phyloP scores from a whole-genome alignment of 176 grass and related monocot genomes.

The Hyparrhenia diplandra region DNA sequence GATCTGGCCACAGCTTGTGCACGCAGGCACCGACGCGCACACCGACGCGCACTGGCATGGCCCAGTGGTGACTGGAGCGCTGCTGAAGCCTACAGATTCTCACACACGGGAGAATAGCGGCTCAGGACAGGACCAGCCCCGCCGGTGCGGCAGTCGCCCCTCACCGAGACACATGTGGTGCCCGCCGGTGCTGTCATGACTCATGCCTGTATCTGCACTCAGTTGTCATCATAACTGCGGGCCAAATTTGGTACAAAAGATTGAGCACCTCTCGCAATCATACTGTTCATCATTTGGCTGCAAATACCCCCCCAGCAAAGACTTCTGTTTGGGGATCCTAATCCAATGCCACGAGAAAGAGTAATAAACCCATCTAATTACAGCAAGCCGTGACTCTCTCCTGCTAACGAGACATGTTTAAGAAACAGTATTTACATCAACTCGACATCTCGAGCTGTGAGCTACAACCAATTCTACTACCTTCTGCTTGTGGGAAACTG shows the following conservation, averaged over 20 bases:
- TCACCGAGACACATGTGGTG: background rate
- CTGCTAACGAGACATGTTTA: background rate
- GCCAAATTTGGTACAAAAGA: background rate
- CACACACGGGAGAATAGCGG: background rate
- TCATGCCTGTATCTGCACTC: background rate
- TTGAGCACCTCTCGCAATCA: background rate
- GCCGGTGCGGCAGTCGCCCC: background rate
- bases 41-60: conserved; percentile 28
- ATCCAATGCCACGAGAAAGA: background rate
- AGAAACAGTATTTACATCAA: conserved; percentile 8
- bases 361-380: background rate
- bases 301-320: background rate
- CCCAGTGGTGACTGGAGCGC: background rate
- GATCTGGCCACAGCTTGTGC: background rate
- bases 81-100: background rate
- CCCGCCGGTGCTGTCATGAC: background rate
- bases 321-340: background rate
- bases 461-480: background rate
- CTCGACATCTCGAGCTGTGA: background rate
- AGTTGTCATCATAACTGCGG: background rate
- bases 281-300: background rate
- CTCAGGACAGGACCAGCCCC: background rate
- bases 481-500: background rate
- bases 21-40: conserved; percentile 35
- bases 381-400: background rate